Base-by-base conservation (phyloP, 2,329 filamentous ascomycete genomes). In the Diplodia seriata region DNA sequence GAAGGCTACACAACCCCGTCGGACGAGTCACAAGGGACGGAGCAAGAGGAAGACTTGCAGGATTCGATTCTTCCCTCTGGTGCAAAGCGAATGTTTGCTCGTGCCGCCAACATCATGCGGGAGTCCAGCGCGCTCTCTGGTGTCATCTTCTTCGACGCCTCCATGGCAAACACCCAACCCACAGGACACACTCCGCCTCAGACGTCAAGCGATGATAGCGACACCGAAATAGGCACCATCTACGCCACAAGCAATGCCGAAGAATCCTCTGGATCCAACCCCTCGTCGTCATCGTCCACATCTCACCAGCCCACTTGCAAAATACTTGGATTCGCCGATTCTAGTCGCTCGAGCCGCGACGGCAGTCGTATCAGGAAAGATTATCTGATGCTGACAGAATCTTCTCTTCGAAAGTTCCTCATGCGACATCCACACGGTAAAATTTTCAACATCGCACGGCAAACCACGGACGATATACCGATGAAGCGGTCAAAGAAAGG, bases 81-180 rank as follows among this genome's bases (percentile, higher is more conserved):
- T 9, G 33, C 76, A 9, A 74, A 71, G 47, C 69, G 70, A 0
- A 77, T 78, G 75, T 78, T 78, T 64, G 70, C 73, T 0, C 72
- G 76, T 26, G 76, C 76, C 18, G 76, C 76, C 23, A 75, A 70
- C 50, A 69, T 77, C 3, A 74, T 78, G 69, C 70, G 73, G 67
- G 71, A 71, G 11, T 76, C 76, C 2, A 76, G 75, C 51, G 70
- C 74, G 29, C 62, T 78, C 0, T 73, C 77, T n/a, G 76, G 76
- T 15, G 76, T 78, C 1, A n/a, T 78, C 1, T 75, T 78, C 15
- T 69, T 78, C 1, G 76, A 78, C 50, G 76, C 76, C 12, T 76
- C 75, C 8, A 70, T 77, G 38, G 75, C 61, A 3, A 64, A 54
- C 9, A 7, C 9, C 20, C 55, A 3, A 5, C 26, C 26, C 23